Evolutionary conservation across 2,329 filamentous ascomycete genomes (phyloP).

Genomic region (Exophiala alcalophila): DNA sequence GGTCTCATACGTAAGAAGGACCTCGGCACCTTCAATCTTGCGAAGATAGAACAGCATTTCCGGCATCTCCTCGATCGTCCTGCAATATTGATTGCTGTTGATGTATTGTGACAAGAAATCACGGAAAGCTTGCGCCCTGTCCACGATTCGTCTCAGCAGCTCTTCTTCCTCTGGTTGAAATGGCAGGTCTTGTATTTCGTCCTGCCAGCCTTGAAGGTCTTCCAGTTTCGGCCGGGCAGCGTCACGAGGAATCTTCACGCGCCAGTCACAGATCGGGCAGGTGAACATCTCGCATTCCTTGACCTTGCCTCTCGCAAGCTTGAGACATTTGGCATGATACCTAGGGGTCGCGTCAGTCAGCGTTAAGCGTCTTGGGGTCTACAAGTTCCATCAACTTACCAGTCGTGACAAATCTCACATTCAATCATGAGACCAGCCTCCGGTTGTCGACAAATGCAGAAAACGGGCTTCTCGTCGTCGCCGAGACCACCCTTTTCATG

Average conservation of each 20-base stretch:
- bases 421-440: slow-evolving; percentile 99
- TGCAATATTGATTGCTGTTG: slow-evolving; percentile 65
- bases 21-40: slow-evolving; percentile 95
- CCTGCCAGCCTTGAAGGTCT: slow-evolving; percentile 77
- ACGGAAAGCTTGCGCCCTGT: slow-evolving; percentile 79
- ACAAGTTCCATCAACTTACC: slow-evolving; percentile 70
- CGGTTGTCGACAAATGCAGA: slow-evolving; percentile 89
- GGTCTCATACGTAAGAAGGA: slow-evolving; percentile 87
- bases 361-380: too few species aligned
- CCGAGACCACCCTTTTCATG: slow-evolving; percentile 52
- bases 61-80: slow-evolving; percentile 79
- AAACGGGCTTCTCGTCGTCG: slow-evolving; percentile 71
- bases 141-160: slow-evolving; percentile 78
- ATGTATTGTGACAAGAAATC: slow-evolving; percentile 77
- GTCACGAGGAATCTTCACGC: slow-evolving; percentile 93
- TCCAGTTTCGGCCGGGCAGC: slow-evolving; percentile 93
- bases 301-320: slow-evolving; percentile 94
- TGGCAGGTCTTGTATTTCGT: slow-evolving; percentile 74
- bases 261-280: slow-evolving; percentile 96
- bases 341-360: slow-evolving; percentile 46
- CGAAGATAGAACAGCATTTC: slow-evolving; percentile 92
- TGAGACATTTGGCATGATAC: slow-evolving; percentile 97
- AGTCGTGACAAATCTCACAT: slow-evolving; percentile 96
- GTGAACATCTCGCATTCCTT: slow-evolving; percentile 99
- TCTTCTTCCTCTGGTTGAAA: slow-evolving; percentile 97